phyloP scores from a whole-genome alignment of 2,329 filamentous ascomycete genomes.

The Emericellopsis atlantica region DNA sequence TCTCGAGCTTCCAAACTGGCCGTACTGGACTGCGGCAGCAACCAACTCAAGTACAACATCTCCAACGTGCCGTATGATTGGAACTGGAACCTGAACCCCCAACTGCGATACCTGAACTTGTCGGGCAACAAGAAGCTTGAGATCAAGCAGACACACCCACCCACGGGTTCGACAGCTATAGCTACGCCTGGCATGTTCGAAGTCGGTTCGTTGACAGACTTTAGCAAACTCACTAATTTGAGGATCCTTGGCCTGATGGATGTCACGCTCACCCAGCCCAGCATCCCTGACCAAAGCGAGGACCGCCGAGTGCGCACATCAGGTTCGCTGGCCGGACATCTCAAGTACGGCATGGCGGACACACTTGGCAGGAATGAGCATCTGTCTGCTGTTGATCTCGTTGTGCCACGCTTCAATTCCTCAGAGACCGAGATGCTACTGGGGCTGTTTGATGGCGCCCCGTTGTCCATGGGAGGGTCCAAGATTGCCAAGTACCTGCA shows the following conservation, averaged over 20 bases:
- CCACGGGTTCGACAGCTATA: slow-evolving; percentile 6
- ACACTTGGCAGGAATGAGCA: slow-evolving; percentile 89
- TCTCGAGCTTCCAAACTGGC: slow-evolving; percentile 82
- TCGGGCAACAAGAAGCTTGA: slow-evolving; percentile 95
- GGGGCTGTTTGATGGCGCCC: slow-evolving; percentile 92
- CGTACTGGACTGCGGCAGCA: slow-evolving; percentile 89
- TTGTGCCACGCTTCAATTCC: slow-evolving; percentile 83
- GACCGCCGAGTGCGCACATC: slow-evolving; percentile 94
- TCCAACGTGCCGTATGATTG: slow-evolving; percentile 98
- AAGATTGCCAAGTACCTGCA: slow-evolving; percentile 95
- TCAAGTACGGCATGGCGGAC: slow-evolving; percentile 97
- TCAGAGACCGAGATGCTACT: slow-evolving; percentile 82
- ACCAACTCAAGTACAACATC: slow-evolving; percentile 94
- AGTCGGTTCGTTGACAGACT: slow-evolving; percentile 67
- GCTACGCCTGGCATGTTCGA: slow-evolving; percentile 34
- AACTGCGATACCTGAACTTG: slow-evolving; percentile 87
- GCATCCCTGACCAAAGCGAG: slow-evolving; percentile 88
- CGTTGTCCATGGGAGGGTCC: slow-evolving; percentile 78
- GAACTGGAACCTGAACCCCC: slow-evolving; percentile 99
- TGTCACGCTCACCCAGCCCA: slow-evolving; percentile 86
- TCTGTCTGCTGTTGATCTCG: slow-evolving; percentile 87
- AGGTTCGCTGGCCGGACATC: slow-evolving; percentile 78
- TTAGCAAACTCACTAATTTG: slow-evolving; percentile 71
- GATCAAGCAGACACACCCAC: slow-evolving; percentile 52
- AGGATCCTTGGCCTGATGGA: slow-evolving; percentile 93